Base-by-base conservation (phyloP, 768 basidiomycete genomes). In the Lactarius indigo region DNA sequence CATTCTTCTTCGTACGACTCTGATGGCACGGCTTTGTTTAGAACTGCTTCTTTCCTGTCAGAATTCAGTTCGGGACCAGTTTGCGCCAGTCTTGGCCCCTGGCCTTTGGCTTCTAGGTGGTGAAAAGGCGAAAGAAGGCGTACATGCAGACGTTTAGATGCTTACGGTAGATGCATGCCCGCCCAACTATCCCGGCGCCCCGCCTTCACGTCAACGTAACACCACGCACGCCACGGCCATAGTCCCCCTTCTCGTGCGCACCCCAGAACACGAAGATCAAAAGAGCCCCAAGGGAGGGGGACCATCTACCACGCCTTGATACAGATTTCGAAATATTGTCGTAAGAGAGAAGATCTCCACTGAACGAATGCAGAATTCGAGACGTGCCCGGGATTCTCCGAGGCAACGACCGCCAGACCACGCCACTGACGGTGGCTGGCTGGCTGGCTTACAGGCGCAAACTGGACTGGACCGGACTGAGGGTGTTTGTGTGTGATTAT, bases 161-260 rank as follows among this genome's bases (percentile, higher is more conserved):
- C 44, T 47, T 47, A 47, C n/a, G 44, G 10, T 12, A 47, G 3
- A 47, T n/a, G 9, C 44, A 52, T 26, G 15, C 50, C 50, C 50
- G 50, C 26, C 26, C 50, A 5, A 26, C 3, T 9, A n/a, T 23
- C 44, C 47, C n/a, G 12, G n/a, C 50, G 23, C 50, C 50, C 50
- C 50, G 50, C 23, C 50, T 13, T 50, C 47, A 50, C 23, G 23
- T 50, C 50, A 50, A 55, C 54, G 30, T 31, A 31, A 13, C 54
- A 33, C 55, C 31, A 33, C 30, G 28, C 55, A 56, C 30, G 55
- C 17, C 42, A 47, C 59, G 30, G 30, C 15, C 20, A 60, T n/a
- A 59, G 44, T n/a, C 44, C 42, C 44, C 60, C 31, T 30, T 61
- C 60, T 61, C 60, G 33, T 61, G 60, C 26, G 47, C 47, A 61